Evolutionary conservation across 1,284 basidiomycete species (phyloP), one percentile per base, ranked within the genome.

Genomic region (Neonothopanus nambi): DNA sequence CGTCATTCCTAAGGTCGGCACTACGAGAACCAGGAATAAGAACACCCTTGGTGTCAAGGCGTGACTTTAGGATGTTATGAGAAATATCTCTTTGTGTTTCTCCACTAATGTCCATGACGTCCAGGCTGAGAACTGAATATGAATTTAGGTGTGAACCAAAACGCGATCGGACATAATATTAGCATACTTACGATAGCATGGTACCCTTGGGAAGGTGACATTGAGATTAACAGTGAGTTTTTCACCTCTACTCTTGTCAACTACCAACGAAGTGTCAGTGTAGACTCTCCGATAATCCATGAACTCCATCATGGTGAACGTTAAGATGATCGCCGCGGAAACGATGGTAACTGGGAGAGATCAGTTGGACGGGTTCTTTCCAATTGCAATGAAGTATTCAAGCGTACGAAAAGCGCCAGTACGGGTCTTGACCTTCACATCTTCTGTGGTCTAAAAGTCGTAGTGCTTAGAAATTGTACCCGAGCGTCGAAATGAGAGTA

Each of bases 81-180:
- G 91, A 81, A 42, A 97, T 70, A 63, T 97, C 95, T 57, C 88
- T 81, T 67, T 97, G 94, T 41, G 90, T 86, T 75, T 98, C 96
- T 24, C 97, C 97, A 54, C 91, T 93, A 58, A 99, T 97, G 68
- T 99, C 97, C 91, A 98, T 97, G 50, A 99, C 86, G 70, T 99
- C 97, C 51, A 99, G 72, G 67, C 92, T 95, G 47, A 98, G 80
- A 43, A 98, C 94, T 97, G 63, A 48, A n/a, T n/a, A n/a, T n/a
- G n/a, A n/a, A 48, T n/a, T 33, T 15, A 17, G 12, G 41, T 18
- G 6, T 23, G 36, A 36, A 30, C 24, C 20, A 81, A 20, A 23
- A 18, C 24, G 20, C 30, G 40, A 39, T 26, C 8, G 26, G 23
- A 24, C 15, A 17, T 18, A 12, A 8, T 12, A 18, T 1, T 13